Conservation (phyloP, 139 green algal species). For the Gonium pectorale region DNA sequence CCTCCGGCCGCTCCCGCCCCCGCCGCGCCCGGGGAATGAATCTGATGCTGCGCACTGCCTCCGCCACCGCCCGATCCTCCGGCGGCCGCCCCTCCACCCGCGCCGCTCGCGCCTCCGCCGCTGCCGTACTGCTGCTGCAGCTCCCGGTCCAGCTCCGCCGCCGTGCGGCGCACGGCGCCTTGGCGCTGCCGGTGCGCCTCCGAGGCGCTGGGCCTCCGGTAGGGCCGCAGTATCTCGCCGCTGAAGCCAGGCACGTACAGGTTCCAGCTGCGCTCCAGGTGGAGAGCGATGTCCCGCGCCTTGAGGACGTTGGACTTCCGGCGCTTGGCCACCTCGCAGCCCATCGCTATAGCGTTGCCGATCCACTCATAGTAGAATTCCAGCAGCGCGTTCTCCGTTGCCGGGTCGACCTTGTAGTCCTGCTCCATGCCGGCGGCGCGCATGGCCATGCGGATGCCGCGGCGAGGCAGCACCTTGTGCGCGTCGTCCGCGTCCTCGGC, state of each 20-base stretch:
- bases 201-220: slow-evolving; percentile 32
- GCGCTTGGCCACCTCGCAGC: slow-evolving; percentile 49
- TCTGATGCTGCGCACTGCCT: no score
- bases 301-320: slow-evolving; percentile 52
- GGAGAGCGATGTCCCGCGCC: slow-evolving; percentile 57
- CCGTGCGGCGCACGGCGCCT: slow-evolving; percentile 32
- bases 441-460: slow-evolving; percentile 42
- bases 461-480: slow-evolving; percentile 34
- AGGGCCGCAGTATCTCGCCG: slow-evolving; percentile 39
- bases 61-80: no score
- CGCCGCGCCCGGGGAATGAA: no score
- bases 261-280: slow-evolving; percentile 61
- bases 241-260: slow-evolving; percentile 54
- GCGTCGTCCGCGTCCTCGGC: slow-evolving; percentile 22
- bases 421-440: slow-evolving; percentile 42
- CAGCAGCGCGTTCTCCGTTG: slow-evolving; percentile 36
- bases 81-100: background rate
- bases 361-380: slow-evolving; percentile 51
- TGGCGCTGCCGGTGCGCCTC: slow-evolving; percentile 45
- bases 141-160: slow-evolving; percentile 29
- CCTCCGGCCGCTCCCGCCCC: background rate
- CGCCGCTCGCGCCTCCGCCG: background rate
- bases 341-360: slow-evolving; percentile 49
- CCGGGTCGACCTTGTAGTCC: slow-evolving; percentile 40
- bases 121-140: background rate